Base-by-base conservation (phyloP, 1,139 yeast genomes). In the Suhomyces atakaporum region DNA sequence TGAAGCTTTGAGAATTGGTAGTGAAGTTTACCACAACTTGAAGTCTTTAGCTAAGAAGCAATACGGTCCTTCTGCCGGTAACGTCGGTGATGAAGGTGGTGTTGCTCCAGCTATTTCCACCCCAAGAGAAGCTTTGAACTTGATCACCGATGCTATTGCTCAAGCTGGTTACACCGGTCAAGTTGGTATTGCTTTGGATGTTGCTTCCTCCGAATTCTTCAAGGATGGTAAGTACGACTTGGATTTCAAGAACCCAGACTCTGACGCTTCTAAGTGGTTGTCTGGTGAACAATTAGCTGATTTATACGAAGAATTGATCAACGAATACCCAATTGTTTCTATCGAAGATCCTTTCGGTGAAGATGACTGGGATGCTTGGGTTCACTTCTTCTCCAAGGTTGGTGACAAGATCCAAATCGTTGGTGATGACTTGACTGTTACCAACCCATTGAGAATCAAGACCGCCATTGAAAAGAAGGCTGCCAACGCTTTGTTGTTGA, bases 61-160 rank as follows among this genome's bases (percentile, higher is more conserved):
- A 69, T 90, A 89, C 81, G 97, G 97, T 66, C 83, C 85, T 63
- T 83, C 95, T 48, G 97, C 97, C 60, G 97, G 96, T 74, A 90
- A 90, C 76, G 97, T 90, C 64, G 97, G 97, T 81, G 97, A 90
- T 73, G 97, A 90, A 79, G 97, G 97, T 82, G 97, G 97, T 79
- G 96, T 90, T 77, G 97, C 97, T 58, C 97, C 97, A 69, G 86
- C 87, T 72, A 81, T 90, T 57, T 77, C 83, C 51, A 79, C 95
- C 56, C 89, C 97, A 63, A 86, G 80, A 69, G 97, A 90, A 78
- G 97, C 97, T 54, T 77, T 90, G 56, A 96, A 89, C 74, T 83
- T 90, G 68, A 87, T 90, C 66, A 77, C 80, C 56, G 82, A 72
- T 50, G 87, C 97, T 62, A 89, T 90, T 67, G 85, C 81, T 63